Conservation (phyloP, 1,139 yeast genomes). For the Magnusiomyces fungicola region DNA sequence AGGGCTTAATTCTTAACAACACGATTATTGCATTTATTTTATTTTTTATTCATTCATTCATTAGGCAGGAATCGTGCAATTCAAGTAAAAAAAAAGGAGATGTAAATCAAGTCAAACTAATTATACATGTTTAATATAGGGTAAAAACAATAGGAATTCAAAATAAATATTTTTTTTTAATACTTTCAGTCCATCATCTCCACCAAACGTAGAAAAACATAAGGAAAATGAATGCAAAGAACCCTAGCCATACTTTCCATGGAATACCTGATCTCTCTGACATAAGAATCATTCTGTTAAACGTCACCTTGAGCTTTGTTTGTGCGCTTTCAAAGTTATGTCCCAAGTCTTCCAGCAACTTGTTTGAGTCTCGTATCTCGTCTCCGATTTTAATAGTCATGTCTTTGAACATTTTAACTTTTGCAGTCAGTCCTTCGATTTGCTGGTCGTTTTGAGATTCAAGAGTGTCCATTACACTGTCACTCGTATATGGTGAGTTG, state of each 20-base stretch:
- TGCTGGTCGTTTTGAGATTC: slow-evolving; percentile 85
- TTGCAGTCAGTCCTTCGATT: slow-evolving; percentile 58
- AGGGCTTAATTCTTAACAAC: no score
- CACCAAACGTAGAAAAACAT: slow-evolving; percentile 82
- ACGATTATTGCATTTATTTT: no score
- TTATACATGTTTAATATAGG: no score
- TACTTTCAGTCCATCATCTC: slow-evolving; percentile 19
- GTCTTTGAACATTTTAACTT: slow-evolving; percentile 62
- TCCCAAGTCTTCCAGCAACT: slow-evolving; percentile 51
- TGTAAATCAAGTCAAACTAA: no score
- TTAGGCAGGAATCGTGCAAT: no score
- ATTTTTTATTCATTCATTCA: no score
- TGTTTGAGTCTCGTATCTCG: slow-evolving; percentile 69
- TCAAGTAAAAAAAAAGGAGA: no score
- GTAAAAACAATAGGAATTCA: no score
- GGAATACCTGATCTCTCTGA: slow-evolving; percentile 76
- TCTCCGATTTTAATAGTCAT: slow-evolving; percentile 73
- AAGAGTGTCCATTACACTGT: slow-evolving; percentile 43
- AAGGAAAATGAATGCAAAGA: slow-evolving; percentile 54
- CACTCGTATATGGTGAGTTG: slow-evolving; percentile 37
- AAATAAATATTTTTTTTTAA: no score
- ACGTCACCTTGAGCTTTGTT: slow-evolving; percentile 53
- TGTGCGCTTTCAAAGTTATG: slow-evolving; percentile 42
- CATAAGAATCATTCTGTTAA: slow-evolving; percentile 69
- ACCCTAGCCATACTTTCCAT: slow-evolving; percentile 69